Evolutionary conservation across 2,329 filamentous ascomycete genomes (phyloP).

Genomic region (Emericellopsis cladophorae): DNA sequence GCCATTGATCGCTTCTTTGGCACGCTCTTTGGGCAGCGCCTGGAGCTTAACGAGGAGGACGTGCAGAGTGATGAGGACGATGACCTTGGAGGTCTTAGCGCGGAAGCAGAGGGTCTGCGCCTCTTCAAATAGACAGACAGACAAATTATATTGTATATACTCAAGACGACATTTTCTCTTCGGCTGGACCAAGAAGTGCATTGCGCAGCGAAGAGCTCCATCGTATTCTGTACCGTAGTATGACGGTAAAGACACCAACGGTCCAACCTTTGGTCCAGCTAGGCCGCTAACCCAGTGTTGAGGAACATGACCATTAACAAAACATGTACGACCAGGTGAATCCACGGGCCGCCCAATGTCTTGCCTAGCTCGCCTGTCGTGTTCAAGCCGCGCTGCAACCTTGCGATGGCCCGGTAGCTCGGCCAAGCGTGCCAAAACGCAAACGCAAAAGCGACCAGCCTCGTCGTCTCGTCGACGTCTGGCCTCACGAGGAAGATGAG

Average conservation of each 20-base stretch:
- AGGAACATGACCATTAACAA: conserved; percentile 22
- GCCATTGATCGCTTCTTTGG: conserved; percentile 70
- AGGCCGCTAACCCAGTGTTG: conserved; percentile 5
- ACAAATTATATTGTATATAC: neutral
- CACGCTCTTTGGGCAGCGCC: conserved; percentile 59
- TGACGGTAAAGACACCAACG: neutral
- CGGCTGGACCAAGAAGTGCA: no score
- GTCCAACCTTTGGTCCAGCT: no score
- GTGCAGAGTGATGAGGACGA: conserved; percentile 34
- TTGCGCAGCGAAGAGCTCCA: no score
- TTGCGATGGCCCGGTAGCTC: conserved; percentile 25
- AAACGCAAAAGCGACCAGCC: conserved; percentile 24
- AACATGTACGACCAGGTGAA: conserved; percentile 31
- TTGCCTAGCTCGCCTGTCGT: conserved; percentile 6
- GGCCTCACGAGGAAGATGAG: conserved; percentile 18
- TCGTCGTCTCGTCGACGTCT: conserved; percentile 15
- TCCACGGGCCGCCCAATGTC: conserved; percentile 29
- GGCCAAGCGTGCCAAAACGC: conserved; percentile 37
- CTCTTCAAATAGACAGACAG: conserved; percentile 27
- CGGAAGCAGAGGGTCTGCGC: conserved; percentile 35
- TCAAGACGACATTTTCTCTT: no score
- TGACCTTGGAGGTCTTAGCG: conserved; percentile 10
- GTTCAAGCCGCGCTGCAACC: conserved; percentile 13
- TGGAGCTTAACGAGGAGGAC: conserved; percentile 49
- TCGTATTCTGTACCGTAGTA: no score